phyloP scores from a whole-genome alignment of 2,329 filamentous ascomycete genomes.

The Colletotrichum sojae region DNA sequence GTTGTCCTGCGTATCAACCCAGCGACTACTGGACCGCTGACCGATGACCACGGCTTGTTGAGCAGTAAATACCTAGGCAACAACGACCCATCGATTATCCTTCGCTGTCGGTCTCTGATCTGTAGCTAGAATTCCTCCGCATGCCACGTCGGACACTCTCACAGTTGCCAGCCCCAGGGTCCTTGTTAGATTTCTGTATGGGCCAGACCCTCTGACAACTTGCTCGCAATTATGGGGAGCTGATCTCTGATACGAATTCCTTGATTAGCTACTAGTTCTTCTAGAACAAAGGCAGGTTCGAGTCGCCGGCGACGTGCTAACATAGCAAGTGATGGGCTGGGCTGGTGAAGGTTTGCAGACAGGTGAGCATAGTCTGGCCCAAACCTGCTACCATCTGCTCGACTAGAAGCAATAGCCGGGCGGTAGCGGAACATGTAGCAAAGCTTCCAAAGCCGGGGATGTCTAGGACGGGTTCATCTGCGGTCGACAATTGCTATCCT shows the following conservation, averaged over 20 bases:
- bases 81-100: too few relatives aligned
- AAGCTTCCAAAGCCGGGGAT: conserved; percentile 61
- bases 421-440: conserved; percentile 60
- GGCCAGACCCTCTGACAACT: conserved; percentile 66
- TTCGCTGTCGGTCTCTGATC: too few relatives aligned
- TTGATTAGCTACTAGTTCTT: conserved; percentile 76
- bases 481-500: conserved; percentile 61
- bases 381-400: conserved; percentile 67
- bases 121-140: too few relatives aligned
- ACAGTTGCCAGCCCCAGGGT: too few relatives aligned
- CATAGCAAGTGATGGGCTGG: conserved; percentile 52
- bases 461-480: conserved; percentile 61
- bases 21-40: too few relatives aligned
- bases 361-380: conserved; percentile 63
- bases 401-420: conserved; percentile 61
- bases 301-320: conserved; percentile 65
- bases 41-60: too few relatives aligned
- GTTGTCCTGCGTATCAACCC: too few relatives aligned
- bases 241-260: conserved; percentile 64
- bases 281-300: conserved; percentile 69
- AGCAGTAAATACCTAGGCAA: too few relatives aligned
- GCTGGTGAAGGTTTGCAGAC: conserved; percentile 53
- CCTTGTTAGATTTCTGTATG: conserved; percentile 44
- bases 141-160: too few relatives aligned
- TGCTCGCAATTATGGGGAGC: conserved; percentile 62